Evolutionary conservation across 2,329 filamentous ascomycete genomes (phyloP).

Genomic region (Colletotrichum karsti): DNA sequence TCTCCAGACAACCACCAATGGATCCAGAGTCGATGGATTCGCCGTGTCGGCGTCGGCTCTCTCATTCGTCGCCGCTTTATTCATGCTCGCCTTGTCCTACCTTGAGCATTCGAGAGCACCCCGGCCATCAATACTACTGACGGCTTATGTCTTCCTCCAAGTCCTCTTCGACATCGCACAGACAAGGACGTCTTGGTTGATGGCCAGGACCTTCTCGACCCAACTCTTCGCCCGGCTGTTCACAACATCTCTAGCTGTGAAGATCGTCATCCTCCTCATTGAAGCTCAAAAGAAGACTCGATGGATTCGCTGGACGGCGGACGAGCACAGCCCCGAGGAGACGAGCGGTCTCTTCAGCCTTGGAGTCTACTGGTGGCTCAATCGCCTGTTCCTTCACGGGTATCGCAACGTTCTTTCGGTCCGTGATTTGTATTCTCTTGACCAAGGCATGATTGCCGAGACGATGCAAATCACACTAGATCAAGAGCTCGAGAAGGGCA

Average conservation of each 20-base stretch:
- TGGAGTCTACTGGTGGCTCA: conserved; percentile 44
- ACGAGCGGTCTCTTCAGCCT: conserved; percentile 42
- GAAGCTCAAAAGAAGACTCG: conserved; percentile 48
- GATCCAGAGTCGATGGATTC: conserved; percentile 31
- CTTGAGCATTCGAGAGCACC: conserved; percentile 40
- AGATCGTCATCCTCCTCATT: conserved; percentile 43
- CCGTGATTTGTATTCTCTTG: conserved; percentile 42
- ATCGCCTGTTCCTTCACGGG: conserved; percentile 42
- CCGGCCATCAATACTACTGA: conserved; percentile 52
- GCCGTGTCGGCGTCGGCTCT: conserved; percentile 39
- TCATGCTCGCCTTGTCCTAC: conserved; percentile 39
- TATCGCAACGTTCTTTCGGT: conserved; percentile 40
- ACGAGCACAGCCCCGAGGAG: conserved; percentile 48
- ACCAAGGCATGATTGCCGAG: conserved; percentile 35
- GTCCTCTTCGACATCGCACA: conserved; percentile 53
- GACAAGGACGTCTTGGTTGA: conserved; percentile 52
- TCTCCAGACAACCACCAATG: conserved; percentile 34
- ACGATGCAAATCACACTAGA: conserved; percentile 30
- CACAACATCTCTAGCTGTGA: conserved; percentile 43
- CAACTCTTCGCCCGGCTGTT: conserved; percentile 41
- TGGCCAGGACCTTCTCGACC: conserved; percentile 26
- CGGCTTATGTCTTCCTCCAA: conserved; percentile 49
- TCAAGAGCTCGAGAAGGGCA: conserved; percentile 22
- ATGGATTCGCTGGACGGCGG: conserved; percentile 48
- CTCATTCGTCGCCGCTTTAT: conserved; percentile 38